These are phyloP conservation scores for Ogataea corticis DNA, from an alignment of 805 yeast species.

Conservation along the genomic window DNA sequence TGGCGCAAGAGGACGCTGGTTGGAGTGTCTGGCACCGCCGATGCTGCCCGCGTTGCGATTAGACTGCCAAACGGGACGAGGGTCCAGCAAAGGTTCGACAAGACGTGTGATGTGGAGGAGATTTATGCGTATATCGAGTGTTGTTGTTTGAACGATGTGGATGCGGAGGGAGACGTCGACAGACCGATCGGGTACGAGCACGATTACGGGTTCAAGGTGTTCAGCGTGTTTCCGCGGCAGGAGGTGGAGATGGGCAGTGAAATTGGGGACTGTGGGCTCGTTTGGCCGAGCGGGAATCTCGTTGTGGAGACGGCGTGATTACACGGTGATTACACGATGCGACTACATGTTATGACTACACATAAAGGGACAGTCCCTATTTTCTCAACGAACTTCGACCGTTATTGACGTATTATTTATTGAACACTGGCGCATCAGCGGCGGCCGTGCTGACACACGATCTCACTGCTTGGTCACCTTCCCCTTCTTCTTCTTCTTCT, in stretches of 20 bases:
- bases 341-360: background rate
- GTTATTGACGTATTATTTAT: too few relatives aligned
- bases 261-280: conserved; percentile 44
- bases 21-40: conserved; percentile 21
- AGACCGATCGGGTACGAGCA: conserved; percentile 42
- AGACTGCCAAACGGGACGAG: conserved; percentile 66
- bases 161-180: conserved; percentile 31
- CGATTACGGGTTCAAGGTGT: conserved; percentile 48
- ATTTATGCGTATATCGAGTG: conserved; percentile 73
- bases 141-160: conserved; percentile 24
- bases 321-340: background rate
- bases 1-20: conserved; percentile 42
- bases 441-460: too few relatives aligned
- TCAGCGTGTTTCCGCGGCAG: conserved; percentile 58
- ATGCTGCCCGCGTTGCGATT: conserved; percentile 65
- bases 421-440: too few relatives aligned
- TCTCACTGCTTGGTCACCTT: conserved; percentile 14
- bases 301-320: conserved; percentile 32
- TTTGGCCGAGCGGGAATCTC: conserved; percentile 68
- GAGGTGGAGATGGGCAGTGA: conserved; percentile 35
- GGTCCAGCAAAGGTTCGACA: conserved; percentile 47
- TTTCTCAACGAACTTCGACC: too few relatives aligned
- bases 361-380: too few relatives aligned
- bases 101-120: conserved; percentile 53
- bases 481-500: conserved; percentile 31